Base-by-base conservation (phyloP, 192 early-diverging fungal species). In the Mortierella alpina region DNA sequence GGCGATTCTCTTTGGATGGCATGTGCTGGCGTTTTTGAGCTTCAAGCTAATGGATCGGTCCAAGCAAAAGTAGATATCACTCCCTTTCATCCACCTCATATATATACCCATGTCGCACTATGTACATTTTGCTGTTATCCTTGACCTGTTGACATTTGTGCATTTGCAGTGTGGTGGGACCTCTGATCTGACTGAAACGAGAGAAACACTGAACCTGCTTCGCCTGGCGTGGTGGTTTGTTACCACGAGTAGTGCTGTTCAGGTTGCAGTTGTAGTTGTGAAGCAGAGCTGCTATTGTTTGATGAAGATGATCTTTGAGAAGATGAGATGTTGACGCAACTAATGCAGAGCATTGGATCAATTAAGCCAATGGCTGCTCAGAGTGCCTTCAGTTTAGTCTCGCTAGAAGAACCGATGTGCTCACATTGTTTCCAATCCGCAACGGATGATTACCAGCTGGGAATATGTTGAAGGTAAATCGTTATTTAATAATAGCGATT, bases 1-100 rank as follows among this genome's bases (percentile, higher is more conserved):
- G 1, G 7, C 48, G 9, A 90, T 91, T 70, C 69, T 79, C 45
- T 46, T 88, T 5, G 83, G 80, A 11, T 92, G 91, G 91, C 70
- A 83, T 60, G 60, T 86, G 5, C 23, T 90, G n/a, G 85, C 90
- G 6, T 84, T 90, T 50, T 60, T 91, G 0, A 72, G 69, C n/a
- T 68, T 92, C 62, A 92, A 92, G 78, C 63, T 91, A 39, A 71
- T 72, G 71, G 63, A 73, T 44, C 63, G 71, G 0, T 58, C 61
- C 56, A 73, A 65, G 56, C 71, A 73, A 45, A 64, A 64, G 55
- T 65, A 73, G 47, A 53, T 22, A 59, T 55, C 7, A 7, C 53
- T 55, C 7, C 41, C 41, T 60, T 12, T 60, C n/a, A 41, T 42
- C 15, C 20, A 39, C 31, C 7, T 39, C 1, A 39, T 56, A 58